These are phyloP conservation scores for Coccomyxa sp. DNA, from an alignment of 139 green algal species.

Conservation along the genomic window DNA sequence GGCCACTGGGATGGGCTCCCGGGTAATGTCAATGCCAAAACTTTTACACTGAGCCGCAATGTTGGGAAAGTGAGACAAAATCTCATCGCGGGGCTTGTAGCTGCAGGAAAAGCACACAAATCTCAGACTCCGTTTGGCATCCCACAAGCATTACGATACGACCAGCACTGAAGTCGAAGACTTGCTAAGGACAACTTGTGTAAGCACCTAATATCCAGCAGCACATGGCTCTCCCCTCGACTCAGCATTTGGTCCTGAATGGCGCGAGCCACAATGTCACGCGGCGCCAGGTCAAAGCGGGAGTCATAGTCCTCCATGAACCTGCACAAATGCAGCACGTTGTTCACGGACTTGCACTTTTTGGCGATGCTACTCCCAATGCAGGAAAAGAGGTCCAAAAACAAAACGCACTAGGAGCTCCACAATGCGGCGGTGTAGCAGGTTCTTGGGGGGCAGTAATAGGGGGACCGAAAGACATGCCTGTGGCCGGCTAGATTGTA, in stretches of 20 bases:
- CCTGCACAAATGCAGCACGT: not conserved
- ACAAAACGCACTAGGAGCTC: no score
- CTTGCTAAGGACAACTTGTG: no score
- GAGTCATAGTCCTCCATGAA: slow-evolving; percentile 94
- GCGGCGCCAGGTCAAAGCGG: slow-evolving; percentile 88
- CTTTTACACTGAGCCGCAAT: slow-evolving; percentile 69
- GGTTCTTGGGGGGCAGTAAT: no score
- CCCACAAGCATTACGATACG: no score
- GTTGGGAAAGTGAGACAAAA: slow-evolving; percentile 92
- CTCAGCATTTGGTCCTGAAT: slow-evolving; percentile 83
- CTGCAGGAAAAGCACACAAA: slow-evolving; percentile 4
- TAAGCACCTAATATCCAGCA: slow-evolving; percentile 76
- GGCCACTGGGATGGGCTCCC: slow-evolving; percentile 89
- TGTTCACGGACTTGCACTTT: no score
- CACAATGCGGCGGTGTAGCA: no score
- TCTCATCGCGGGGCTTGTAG: slow-evolving; percentile 1
- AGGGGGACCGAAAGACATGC: not conserved
- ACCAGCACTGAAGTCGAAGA: no score
- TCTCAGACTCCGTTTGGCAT: no score
- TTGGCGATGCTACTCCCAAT: no score
- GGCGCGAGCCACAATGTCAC: slow-evolving; percentile 89
- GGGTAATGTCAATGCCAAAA: slow-evolving; percentile 89
- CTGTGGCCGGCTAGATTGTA: slow-evolving; percentile 2
- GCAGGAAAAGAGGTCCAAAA: no score
- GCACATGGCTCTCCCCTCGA: slow-evolving; percentile 69